These are phyloP conservation scores for Fusarium sp. DNA, from an alignment of 2,329 filamentous ascomycete species.

Conservation along the genomic window DNA sequence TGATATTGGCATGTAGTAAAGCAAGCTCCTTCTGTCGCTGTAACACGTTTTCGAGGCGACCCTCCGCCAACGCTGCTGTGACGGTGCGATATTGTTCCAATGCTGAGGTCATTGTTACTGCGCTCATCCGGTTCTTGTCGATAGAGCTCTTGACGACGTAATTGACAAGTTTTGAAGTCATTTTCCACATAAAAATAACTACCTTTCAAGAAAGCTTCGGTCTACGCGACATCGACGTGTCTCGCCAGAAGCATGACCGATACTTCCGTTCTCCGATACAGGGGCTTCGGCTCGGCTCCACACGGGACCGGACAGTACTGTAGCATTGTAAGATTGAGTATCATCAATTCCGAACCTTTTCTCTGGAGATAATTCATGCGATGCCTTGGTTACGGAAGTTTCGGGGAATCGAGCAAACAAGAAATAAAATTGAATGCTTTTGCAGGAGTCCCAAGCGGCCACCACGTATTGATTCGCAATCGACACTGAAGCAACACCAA, in stretches of 20 bases:
- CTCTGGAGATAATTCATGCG: too few species aligned
- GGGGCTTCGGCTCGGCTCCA: not conserved
- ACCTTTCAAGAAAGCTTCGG: too few species aligned
- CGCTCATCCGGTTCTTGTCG: not conserved
- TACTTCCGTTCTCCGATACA: not conserved
- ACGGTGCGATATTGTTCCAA: not conserved
- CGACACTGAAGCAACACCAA: not conserved
- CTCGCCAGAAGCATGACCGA: not conserved
- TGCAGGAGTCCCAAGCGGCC: not conserved
- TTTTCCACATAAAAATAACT: not conserved
- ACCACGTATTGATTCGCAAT: not conserved
- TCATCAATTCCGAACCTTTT: not conserved
- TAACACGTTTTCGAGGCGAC: not conserved
- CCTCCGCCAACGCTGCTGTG: not conserved
- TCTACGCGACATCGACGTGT: not conserved
- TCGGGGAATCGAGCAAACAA: not conserved
- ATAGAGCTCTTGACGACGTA: too few species aligned
- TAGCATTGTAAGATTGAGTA: accelerated
- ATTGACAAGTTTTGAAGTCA: accelerated
- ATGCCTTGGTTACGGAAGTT: accelerated
- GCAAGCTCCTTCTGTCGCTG: conserved; percentile 8
- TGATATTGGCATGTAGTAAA: not conserved
- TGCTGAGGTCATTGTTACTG: conserved; percentile 62
- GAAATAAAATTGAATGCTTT: not conserved
- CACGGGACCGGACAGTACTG: not conserved